phyloP scores from a whole-genome alignment of 768 basidiomycete species.

The Russula sp. region DNA sequence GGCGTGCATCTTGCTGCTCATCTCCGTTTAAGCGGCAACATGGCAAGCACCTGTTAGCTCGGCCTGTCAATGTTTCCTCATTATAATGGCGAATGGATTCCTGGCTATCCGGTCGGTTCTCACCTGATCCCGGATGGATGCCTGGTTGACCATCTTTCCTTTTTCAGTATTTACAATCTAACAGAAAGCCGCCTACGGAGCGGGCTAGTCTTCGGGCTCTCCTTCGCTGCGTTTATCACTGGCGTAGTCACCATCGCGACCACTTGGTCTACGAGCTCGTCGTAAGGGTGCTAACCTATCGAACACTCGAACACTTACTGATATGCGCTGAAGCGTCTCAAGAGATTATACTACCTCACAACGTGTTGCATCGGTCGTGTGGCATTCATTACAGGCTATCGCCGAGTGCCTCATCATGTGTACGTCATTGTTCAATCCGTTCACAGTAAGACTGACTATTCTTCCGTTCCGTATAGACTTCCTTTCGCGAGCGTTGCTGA shows the following conservation, averaged over 20 bases:
- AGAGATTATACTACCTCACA: not conserved
- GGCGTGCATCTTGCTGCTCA: not conserved
- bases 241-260: not conserved
- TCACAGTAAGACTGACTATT: not conserved
- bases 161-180: not conserved
- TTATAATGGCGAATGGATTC: not conserved
- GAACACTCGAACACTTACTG: not conserved
- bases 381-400: not conserved
- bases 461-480: not conserved
- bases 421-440: not conserved
- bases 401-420: conserved; percentile 5
- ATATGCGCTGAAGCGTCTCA: not conserved
- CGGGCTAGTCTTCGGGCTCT: not conserved
- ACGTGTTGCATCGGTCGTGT: not conserved
- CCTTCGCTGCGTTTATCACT: not conserved
- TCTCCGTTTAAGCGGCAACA: not conserved
- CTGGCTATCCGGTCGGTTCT: not conserved
- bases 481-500: not conserved
- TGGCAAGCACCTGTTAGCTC: not conserved
- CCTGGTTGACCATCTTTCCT: not conserved
- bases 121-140: not conserved
- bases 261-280: not conserved
- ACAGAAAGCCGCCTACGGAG: not conserved
- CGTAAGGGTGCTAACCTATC: not conserved
- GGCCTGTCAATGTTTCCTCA: not conserved